phyloP scores from a whole-genome alignment of 192 early-diverging fungal genomes.

The Coemansia biformis region DNA sequence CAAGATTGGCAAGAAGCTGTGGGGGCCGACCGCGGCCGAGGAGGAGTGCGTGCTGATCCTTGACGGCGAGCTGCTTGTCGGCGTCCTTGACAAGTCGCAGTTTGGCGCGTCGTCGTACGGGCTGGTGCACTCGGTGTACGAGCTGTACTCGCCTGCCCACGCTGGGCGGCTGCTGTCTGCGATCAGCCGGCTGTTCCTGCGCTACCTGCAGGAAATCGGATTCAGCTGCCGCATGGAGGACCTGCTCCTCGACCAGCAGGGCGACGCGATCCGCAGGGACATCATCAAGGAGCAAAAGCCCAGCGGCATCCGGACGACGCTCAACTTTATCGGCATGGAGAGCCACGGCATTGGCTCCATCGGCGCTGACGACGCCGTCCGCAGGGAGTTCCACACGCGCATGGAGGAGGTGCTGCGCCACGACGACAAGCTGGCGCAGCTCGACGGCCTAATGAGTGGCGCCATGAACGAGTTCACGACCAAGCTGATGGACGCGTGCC shows the following conservation, averaged over 20 bases:
- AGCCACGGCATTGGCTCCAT: constrained; percentile 43
- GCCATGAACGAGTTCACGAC: constrained; percentile 77
- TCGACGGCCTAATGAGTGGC: constrained; percentile 85
- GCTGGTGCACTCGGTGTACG: constrained; percentile 92
- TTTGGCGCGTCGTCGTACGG: constrained; percentile 90
- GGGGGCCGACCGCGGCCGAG: constrained; percentile 78
- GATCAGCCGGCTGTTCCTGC: constrained; percentile 84
- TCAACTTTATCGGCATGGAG: constrained; percentile 68
- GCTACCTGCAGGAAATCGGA: constrained; percentile 80
- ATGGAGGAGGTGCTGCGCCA: constrained; percentile 86
- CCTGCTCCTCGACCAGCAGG: constrained; percentile 77
- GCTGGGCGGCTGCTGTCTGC: constrained; percentile 89
- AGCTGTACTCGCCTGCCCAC: constrained; percentile 83
- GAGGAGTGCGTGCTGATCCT: constrained; percentile 73
- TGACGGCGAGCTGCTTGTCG: constrained; percentile 84
- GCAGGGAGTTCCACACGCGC: constrained; percentile 58
- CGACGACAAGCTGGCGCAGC: constrained; percentile 75
- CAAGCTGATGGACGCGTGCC: constrained; percentile 20
- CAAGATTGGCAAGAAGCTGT: constrained; percentile 78
- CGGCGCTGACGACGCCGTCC: constrained; percentile 30
- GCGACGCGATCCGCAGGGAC: constrained; percentile 69
- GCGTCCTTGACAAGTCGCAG: constrained; percentile 95
- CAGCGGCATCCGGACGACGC: constrained; percentile 66
- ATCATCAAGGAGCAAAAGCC: constrained; percentile 59
- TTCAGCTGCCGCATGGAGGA: constrained; percentile 99